These are phyloP conservation scores for Rhododendron williamsianum DNA, from an alignment of 148 eudicot species.

Conservation along the genomic window DNA sequence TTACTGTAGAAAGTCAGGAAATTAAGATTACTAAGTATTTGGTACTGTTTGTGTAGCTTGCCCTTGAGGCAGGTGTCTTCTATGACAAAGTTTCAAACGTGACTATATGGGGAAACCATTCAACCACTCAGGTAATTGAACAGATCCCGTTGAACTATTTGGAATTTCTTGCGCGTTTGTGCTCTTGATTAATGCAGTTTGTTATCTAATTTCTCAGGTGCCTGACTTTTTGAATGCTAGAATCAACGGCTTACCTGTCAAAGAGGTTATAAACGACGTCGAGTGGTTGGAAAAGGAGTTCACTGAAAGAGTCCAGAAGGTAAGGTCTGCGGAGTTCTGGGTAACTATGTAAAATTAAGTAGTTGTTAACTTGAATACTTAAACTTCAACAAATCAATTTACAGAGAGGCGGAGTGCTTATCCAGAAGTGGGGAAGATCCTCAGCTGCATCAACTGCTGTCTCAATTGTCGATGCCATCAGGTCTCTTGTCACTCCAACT, in stretches of 20 bases:
- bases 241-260: slow-evolving; percentile 80
- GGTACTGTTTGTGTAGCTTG: slow-evolving; percentile 53
- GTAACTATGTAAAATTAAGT: not conserved
- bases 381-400: slow-evolving; percentile 1
- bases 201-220: slow-evolving; percentile 42
- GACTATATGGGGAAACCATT: slow-evolving; percentile 99
- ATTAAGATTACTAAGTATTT: not conserved
- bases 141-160: not conserved
- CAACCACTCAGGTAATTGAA: slow-evolving; percentile 82
- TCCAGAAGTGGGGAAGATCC: slow-evolving; percentile 98
- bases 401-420: slow-evolving; percentile 93
- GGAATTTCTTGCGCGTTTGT: not conserved
- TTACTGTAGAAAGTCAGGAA: not conserved
- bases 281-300: slow-evolving; percentile 95
- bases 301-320: slow-evolving; percentile 81
- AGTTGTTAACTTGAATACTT: not conserved
- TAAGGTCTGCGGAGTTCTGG: slow-evolving; percentile 15
- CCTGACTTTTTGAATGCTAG: slow-evolving; percentile 90
- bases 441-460: slow-evolving; percentile 98
- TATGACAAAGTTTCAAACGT: slow-evolving; percentile 92
- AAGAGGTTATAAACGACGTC: slow-evolving; percentile 74
- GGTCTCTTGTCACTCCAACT: slow-evolving; percentile 84
- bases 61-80: slow-evolving; percentile 94
- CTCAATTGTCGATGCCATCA: slow-evolving; percentile 86
- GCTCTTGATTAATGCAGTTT: not conserved